A percentile compares a stretch with the other conserved stretches of the same genome.
Conservation (phyloP, 345 rosid species). For the Linum tenue region DNA sequence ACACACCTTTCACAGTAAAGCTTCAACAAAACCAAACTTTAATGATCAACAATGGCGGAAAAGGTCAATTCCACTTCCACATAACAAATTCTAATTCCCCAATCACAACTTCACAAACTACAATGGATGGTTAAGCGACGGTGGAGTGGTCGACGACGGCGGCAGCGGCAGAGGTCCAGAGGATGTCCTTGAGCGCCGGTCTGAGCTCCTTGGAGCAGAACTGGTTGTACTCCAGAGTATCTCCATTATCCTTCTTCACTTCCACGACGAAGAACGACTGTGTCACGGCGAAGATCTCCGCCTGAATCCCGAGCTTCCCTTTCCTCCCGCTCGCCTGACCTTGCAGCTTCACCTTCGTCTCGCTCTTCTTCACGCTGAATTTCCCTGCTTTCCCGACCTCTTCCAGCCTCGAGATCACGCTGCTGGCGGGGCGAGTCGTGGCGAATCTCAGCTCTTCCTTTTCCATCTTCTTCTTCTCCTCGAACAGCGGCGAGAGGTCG, state of each 20-base stretch:
- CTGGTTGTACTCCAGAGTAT: constrained; percentile 77
- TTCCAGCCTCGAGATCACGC: constrained; percentile 71
- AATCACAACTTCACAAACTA: neutral
- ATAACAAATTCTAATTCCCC: too few species aligned
- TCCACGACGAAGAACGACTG: constrained; percentile 72
- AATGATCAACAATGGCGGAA: too few species aligned
- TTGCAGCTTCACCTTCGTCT: constrained; percentile 57
- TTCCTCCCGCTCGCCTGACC: constrained; percentile 77
- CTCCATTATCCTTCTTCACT: constrained; percentile 86
- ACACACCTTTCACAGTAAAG: too few species aligned
- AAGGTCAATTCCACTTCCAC: too few species aligned
- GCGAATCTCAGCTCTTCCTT: constrained; percentile 76
- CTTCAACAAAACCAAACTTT: too few species aligned
- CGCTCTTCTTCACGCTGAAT: constrained; percentile 65
- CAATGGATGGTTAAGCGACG: neutral
- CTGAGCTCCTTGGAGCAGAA: constrained; percentile 76
- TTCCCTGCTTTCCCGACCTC: constrained; percentile 60
- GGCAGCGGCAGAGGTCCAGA: constrained; percentile 45
- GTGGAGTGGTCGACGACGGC: constrained; percentile 35
- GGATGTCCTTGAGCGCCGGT: constrained; percentile 84
- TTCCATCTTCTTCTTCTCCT: constrained; percentile 78
- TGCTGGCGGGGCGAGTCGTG: constrained; percentile 66
- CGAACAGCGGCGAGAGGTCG: constrained; percentile 73
- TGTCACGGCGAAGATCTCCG: constrained; percentile 67
- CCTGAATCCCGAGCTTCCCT: constrained; percentile 69